Evolutionary conservation across 2,329 filamentous ascomycete species (phyloP), one percentile per base, ranked within the genome.

Genomic region (Ophiostoma angusticollis): DNA sequence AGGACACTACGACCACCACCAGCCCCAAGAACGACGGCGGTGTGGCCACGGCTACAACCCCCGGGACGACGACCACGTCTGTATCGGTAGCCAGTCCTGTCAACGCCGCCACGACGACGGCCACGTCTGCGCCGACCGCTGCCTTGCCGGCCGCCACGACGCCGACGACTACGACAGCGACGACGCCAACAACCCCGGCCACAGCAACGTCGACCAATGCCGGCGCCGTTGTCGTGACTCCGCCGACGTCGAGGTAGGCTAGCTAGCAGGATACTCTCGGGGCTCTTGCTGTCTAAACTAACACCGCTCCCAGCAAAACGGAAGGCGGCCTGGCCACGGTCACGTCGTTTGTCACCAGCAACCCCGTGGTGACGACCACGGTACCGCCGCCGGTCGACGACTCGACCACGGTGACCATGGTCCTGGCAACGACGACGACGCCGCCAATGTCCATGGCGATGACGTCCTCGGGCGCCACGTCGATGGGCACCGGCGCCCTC

Each of bases 301-400:
- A n/a, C 19, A 5, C 12, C 16, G 30, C 21, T 3, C 21, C 41
- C 7, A 43, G n/a, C n/a, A n/a, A n/a, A n/a, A n/a, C n/a, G n/a
- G n/a, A n/a, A n/a, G n/a, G n/a, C n/a, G n/a, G n/a, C n/a, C n/a
- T 41, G 4, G 43, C 41, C 13, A 45, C 45, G 2, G 31, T 44
- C 3, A 43, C 43, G 3, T 42, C 45, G 0, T 22, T 47, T 13
- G 29, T 45, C 17, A 42, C 45, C 2, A 40, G 30, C 37, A 34
- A 30, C 21, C 33, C 43, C 23, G 27, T 42, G 5, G 43, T 39
- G 23, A 31, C 18, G 12, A 43, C 31, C 6, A 31, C 34, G 13
- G 16, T 39, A 7, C 17, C 41, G 1, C 38, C 38, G 9, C 7
- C 32, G 13, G 24, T 35, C 28, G 17, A 11, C 14, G 14, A 14